Base-by-base conservation (phyloP, 2,329 filamentous ascomycete species). In the Dryadomyces sulphureus region DNA sequence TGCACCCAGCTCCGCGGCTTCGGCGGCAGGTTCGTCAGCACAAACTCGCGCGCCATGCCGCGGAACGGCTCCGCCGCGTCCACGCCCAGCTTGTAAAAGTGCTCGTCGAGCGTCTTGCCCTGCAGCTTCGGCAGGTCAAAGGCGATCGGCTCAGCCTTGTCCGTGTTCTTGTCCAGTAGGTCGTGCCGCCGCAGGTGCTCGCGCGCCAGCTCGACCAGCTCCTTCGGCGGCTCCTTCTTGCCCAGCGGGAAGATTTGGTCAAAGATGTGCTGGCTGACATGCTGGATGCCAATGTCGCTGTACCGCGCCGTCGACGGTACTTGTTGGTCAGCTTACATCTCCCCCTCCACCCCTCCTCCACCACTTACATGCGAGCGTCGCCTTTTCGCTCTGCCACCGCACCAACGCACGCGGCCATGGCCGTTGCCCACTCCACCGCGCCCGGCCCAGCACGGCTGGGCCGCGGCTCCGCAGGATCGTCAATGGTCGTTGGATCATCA, bases 281-380 rank as follows among this genome's bases (percentile, higher is more conserved):
- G 90, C 65, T 98, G 92, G 35, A 98, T 86, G 45, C 86, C 87
- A 55, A 98, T 89, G 54, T 93, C 84, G 64, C 93, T 98, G 67
- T 83, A 86, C 53, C 92, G 79, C 42, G 86, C 70, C 47, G 73
- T 64, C 7, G 75, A 72, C 1, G 64, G 57, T 25, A 74, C 67
- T 71, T 46, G 38, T 19, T 22, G 42, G 49, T 49, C 48, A 49
- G 36, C 11, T 20, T 19, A 9, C 6, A 3, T 20, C 6, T 38
- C 7, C 12, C 27, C 21, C 19, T 19, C 32, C 19, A 3, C 16
- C 19, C 7, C 9, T 17, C 27, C 7, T 30, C 27, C 14, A 14
- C 12, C 12, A n/a, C 67, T 58, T 56, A 73, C 69, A 52, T 32
- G 67, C 62, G 49, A 73, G 60, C 21, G 56, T 65, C 20, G 49